Percentiles rank a stretch among this genome's conserved stretches.
These are phyloP conservation scores for Plasmodium yoelii DNA, from an alignment of 169 alveolate genomes.

Conservation along the genomic window DNA sequence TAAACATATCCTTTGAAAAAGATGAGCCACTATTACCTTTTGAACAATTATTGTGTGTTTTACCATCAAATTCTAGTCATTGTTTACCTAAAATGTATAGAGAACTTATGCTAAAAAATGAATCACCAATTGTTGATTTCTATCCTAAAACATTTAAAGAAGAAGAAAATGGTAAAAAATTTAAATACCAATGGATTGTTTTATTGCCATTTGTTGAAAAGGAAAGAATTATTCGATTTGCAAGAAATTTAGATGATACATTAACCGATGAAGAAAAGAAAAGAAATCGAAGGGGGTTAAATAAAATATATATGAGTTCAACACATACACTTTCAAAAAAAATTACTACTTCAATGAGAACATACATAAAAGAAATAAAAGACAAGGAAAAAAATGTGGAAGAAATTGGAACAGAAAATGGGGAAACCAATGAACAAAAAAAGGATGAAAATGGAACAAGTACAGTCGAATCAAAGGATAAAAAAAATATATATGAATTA, in stretches of 20 bases:
- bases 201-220: slow-evolving; percentile 91
- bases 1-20: slow-evolving; percentile 79
- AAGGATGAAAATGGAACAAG: background rate
- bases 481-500: slow-evolving; percentile 5
- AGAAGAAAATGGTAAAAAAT: slow-evolving; percentile 90
- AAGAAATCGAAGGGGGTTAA: slow-evolving; percentile 79
- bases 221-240: slow-evolving; percentile 79
- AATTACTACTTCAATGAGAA: slow-evolving; percentile 55
- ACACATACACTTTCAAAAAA: slow-evolving; percentile 42
- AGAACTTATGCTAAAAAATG: slow-evolving; percentile 81
- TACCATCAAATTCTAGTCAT: slow-evolving; percentile 96
- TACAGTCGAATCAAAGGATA: background rate
- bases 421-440: background rate
- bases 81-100: slow-evolving; percentile 92
- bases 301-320: slow-evolving; percentile 39
- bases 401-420: background rate
- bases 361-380: slow-evolving; percentile 55
- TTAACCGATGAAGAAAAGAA: slow-evolving; percentile 79
- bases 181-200: slow-evolving; percentile 90
- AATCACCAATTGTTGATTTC: slow-evolving; percentile 84
- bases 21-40: slow-evolving; percentile 96
- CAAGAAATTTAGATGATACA: slow-evolving; percentile 82
- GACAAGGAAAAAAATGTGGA: slow-evolving; percentile 4
- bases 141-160: slow-evolving; percentile 87
- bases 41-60: slow-evolving; percentile 96